Percentiles rank a stretch among this genome's conserved stretches.
phyloP scores from a whole-genome alignment of 164 flowering plant species.

The Magnolia officinalis region DNA sequence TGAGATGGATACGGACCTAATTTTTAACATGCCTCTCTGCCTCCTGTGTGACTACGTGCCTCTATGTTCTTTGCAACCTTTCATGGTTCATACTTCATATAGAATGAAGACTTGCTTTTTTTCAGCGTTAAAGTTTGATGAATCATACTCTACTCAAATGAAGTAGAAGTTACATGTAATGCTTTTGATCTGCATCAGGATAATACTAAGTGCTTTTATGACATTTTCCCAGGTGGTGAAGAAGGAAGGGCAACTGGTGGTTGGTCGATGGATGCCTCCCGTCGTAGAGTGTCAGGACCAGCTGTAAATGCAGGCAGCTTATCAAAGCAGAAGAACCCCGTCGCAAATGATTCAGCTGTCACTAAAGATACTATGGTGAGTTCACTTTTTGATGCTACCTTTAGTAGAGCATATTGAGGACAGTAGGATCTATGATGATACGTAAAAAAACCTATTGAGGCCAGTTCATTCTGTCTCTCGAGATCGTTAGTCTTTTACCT shows the following conservation, averaged over 20 bases:
- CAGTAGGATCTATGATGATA: background rate
- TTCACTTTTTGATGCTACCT: background rate
- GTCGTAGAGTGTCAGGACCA: slow-evolving; percentile 60
- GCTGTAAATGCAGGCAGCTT: slow-evolving; percentile 48
- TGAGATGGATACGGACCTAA: no score
- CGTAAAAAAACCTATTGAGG: background rate
- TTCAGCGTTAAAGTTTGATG: no score
- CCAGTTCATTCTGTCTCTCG: background rate
- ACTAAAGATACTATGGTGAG: slow-evolving; percentile 63
- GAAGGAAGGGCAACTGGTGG: slow-evolving; percentile 53
- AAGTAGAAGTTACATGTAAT: background rate
- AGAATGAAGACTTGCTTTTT: no score
- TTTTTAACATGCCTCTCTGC: no score
- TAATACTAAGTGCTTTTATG: no score
- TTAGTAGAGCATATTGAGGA: background rate
- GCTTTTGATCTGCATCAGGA: background rate
- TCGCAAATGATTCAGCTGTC: slow-evolving; percentile 44
- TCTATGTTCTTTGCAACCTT: no score
- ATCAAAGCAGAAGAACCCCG: slow-evolving; percentile 66
- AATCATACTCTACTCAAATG: no score
- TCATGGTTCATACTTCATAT: no score
- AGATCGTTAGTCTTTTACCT: background rate
- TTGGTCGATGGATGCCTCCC: slow-evolving; percentile 48
- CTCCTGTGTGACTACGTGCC: no score
- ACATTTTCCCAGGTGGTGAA: slow-evolving; percentile 41